phyloP scores from a whole-genome alignment of 192 early-diverging fungal genomes.

The Coemansia sp. region DNA sequence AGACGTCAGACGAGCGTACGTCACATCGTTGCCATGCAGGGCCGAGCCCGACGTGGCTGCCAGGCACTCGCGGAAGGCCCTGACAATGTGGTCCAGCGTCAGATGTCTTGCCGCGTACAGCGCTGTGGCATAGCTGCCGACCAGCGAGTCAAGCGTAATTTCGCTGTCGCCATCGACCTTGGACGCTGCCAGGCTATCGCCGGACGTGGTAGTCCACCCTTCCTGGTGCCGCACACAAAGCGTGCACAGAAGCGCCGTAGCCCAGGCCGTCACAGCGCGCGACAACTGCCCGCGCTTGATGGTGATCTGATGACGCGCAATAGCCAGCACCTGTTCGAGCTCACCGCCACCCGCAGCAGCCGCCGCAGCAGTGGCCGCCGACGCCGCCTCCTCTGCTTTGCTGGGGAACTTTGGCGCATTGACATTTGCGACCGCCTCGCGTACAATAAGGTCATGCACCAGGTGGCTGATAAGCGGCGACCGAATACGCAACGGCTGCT shows the following conservation, averaged over 20 bases:
- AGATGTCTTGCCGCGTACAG: constrained; percentile 41
- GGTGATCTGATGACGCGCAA: constrained; percentile 36
- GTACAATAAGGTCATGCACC: constrained; percentile 51
- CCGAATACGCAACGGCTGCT: constrained; percentile 32
- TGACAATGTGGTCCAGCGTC: constrained; percentile 46
- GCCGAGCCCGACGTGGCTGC: constrained; percentile 24
- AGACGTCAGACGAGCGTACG: constrained; percentile 47
- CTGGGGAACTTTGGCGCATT: constrained; percentile 24
- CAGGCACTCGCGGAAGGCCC: constrained; percentile 54
- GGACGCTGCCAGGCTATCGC: neutral
- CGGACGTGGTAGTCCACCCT: constrained; percentile 30
- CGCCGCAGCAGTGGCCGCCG: neutral
- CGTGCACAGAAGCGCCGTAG: constrained; percentile 62
- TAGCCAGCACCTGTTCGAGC: constrained; percentile 38
- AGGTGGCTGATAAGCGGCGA: constrained; percentile 51
- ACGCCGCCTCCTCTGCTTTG: constrained; percentile 12
- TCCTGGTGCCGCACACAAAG: constrained; percentile 48
- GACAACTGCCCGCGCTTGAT: constrained; percentile 56
- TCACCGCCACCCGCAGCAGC: neutral
- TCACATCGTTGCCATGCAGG: constrained; percentile 29
- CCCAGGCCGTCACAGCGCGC: constrained; percentile 66
- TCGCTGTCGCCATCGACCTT: constrained; percentile 4
- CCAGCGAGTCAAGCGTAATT: constrained; percentile 30
- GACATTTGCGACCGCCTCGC: constrained; percentile 38
- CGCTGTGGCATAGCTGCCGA: constrained; percentile 33